Percentiles rank a stretch among this genome's conserved stretches.
Conservation (phyloP, 208 protist species). For the Wallacemonas sp. region DNA sequence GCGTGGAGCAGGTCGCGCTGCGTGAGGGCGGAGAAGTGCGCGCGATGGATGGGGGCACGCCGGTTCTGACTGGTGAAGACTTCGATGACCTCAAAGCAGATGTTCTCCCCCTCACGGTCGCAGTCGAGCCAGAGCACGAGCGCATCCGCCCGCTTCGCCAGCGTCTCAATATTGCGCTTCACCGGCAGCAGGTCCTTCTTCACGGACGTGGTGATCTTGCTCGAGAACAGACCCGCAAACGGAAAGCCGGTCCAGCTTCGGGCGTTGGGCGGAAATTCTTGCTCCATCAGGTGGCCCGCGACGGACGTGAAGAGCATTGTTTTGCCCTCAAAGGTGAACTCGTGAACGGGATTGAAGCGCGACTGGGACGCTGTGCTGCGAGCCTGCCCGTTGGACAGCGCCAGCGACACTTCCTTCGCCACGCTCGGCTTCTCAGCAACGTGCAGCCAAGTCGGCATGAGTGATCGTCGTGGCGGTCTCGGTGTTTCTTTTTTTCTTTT, state of each 20-base stretch:
- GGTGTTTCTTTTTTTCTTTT: neutral
- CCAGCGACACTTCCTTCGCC: constrained; percentile 83
- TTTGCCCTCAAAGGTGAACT: constrained; percentile 72
- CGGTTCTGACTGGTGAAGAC: constrained; percentile 55
- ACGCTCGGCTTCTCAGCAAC: constrained; percentile 97
- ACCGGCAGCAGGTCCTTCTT: constrained; percentile 74
- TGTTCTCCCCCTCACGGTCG: constrained; percentile 98
- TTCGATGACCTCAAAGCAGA: constrained; percentile 96
- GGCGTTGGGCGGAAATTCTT: constrained; percentile 85
- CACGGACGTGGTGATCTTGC: constrained; percentile 79
- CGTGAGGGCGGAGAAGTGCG: constrained; percentile 93
- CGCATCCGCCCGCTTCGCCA: constrained; percentile 60
- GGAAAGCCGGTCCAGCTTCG: constrained; percentile 89
- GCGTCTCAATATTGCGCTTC: constrained; percentile 68
- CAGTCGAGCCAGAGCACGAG: constrained; percentile 97
- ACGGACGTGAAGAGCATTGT: constrained; percentile 97
- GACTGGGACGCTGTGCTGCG: constrained; percentile 51
- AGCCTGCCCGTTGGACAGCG: constrained; percentile 66
- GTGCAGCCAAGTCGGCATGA: constrained; percentile 87
- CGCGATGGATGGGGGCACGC: constrained; percentile 66
- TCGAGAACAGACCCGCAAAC: constrained; percentile 90
- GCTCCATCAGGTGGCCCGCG: constrained; percentile 95
- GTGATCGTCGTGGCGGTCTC: neutral
- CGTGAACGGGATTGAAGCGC: constrained; percentile 84
- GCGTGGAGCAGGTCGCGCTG: constrained; percentile 79